Base-by-base conservation (phyloP, 2,329 filamentous ascomycete species). In the Pseudocercospora cruenta region DNA sequence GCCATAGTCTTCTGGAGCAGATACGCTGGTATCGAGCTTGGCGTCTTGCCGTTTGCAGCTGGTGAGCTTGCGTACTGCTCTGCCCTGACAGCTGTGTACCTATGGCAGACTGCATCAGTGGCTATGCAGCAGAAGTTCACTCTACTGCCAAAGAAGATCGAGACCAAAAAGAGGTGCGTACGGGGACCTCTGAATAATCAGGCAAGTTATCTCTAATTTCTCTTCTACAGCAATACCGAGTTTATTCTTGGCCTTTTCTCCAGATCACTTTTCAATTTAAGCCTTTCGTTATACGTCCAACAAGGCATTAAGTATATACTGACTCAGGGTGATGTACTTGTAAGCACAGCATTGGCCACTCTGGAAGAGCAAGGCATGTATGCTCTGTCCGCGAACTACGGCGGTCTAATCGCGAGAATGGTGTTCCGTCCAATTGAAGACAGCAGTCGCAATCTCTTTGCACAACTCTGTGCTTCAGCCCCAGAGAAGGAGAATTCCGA, bases 401-500 rank as follows among this genome's bases (percentile, higher is more conserved):
- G 95, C 22, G 92, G 94, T 2, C 86, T 99, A 0, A 82, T 96
- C 28, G 95, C 95, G 0, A 88, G 95, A 2, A 87, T 98, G 69
- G 82, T 99, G 59, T 94, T 99, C 77, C 95, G 98, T 75, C 96
- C 95, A 7, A 88, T 99, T 66, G 95, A 99, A 79, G 96, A 99
- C 79, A 94, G 91, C 77, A 94, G 91, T 69, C 90, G 96, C 45
- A 93, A 90, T 75, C 89, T 97, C 76, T 97, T 98, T 74, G 94
- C 93, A 60, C 91, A 91, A 36, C 83, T 97, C 0, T 87, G 97
- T 22, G 81, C 81, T 78, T 84, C 74, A 66, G 53, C 72, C 12
- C 12, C n/a, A 36, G 19, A 67, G 12, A 77, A 1, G 71, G 84
- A 6, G 64, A 68, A 4, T 1, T 51, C 14, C 4, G 1, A 55